Conservation (phyloP, 2,329 filamentous ascomycete genomes). For the Dothideomycetes sp. region DNA sequence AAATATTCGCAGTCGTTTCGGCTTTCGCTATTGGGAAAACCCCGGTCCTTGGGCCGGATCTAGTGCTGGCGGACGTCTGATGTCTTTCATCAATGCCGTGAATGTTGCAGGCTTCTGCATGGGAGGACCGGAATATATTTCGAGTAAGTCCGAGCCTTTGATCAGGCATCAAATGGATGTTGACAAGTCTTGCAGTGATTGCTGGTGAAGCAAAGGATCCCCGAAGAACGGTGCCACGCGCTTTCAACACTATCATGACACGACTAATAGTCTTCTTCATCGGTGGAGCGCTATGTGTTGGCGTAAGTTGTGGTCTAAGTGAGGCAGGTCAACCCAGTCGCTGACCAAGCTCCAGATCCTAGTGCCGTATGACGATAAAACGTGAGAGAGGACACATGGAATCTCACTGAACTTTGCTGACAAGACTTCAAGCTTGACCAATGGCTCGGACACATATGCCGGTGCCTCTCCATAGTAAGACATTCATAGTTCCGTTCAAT, state of each 20-base stretch:
- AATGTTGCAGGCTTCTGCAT: conserved; percentile 37
- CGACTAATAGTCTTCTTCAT: conserved; percentile 41
- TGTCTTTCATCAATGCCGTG: conserved; percentile 27
- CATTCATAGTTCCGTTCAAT: too few relatives aligned
- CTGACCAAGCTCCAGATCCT: too few relatives aligned
- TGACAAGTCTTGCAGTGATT: conserved; percentile 42
- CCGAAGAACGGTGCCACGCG: conserved; percentile 36
- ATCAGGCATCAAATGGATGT: too few relatives aligned
- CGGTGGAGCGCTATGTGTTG: conserved; percentile 34
- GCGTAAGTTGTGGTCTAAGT: too few relatives aligned
- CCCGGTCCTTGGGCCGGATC: conserved; percentile 23
- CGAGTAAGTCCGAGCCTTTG: too few relatives aligned
- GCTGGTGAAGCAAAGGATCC: conserved; percentile 39
- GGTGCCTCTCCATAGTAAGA: conserved; percentile 26
- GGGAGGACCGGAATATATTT: conserved; percentile 40
- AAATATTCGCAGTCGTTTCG: conserved; percentile 19
- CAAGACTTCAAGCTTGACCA: conserved; percentile 16
- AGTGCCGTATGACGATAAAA: conserved; percentile 24
- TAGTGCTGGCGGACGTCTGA: conserved; percentile 12
- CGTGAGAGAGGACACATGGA: too few relatives aligned
- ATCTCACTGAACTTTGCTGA: too few relatives aligned
- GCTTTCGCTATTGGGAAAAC: conserved; percentile 37
- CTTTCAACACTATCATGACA: conserved; percentile 40
- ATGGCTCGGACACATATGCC: conserved; percentile 22
- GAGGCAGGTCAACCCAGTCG: too few relatives aligned